phyloP scores from a whole-genome alignment of 2,329 filamentous ascomycete species.

The Microcyclosporella mali region DNA sequence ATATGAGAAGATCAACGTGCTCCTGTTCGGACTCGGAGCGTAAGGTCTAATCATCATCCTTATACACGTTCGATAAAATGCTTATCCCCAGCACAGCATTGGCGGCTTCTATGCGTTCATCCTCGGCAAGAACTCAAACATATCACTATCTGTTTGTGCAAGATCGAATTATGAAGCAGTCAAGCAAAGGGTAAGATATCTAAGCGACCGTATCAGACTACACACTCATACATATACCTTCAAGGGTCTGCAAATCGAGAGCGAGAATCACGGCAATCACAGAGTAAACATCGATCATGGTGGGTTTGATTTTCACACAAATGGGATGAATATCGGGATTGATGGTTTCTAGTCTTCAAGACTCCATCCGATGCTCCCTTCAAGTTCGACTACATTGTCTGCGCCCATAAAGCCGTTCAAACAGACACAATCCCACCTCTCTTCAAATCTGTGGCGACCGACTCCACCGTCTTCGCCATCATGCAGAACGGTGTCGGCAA shows the following conservation, averaged over 20 bases:
- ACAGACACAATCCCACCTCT: conserved; percentile 31
- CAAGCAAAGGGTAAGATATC: conserved; percentile 30
- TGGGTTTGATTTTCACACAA: background rate
- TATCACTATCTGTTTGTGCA: conserved; percentile 40
- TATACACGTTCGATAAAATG: background rate
- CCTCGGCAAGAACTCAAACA: conserved; percentile 37
- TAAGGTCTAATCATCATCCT: conserved; percentile 31
- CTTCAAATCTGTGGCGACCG: conserved; percentile 36
- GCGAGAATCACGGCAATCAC: conserved; percentile 38
- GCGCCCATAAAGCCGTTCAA: conserved; percentile 43
- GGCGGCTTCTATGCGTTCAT: conserved; percentile 55
- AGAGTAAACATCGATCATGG: conserved; percentile 24
- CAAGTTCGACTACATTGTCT: conserved; percentile 44
- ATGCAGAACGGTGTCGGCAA: conserved; percentile 60
- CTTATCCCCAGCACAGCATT: conserved; percentile 37
- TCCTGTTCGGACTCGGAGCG: conserved; percentile 52
- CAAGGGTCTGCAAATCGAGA: conserved; percentile 41
- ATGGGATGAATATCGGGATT: too few species aligned
- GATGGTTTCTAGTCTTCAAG: conserved; percentile 31
- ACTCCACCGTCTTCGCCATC: conserved; percentile 51
- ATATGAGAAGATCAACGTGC: conserved; percentile 29
- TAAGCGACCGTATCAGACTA: background rate
- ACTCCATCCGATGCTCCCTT: conserved; percentile 28
- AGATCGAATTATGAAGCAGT: conserved; percentile 44
- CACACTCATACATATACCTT: background rate